A percentile compares a stretch with the other conserved stretches of the same genome.
Evolutionary conservation across 23 red algal species (phyloP).

Genomic region (Gracilaria gracilis): DNA sequence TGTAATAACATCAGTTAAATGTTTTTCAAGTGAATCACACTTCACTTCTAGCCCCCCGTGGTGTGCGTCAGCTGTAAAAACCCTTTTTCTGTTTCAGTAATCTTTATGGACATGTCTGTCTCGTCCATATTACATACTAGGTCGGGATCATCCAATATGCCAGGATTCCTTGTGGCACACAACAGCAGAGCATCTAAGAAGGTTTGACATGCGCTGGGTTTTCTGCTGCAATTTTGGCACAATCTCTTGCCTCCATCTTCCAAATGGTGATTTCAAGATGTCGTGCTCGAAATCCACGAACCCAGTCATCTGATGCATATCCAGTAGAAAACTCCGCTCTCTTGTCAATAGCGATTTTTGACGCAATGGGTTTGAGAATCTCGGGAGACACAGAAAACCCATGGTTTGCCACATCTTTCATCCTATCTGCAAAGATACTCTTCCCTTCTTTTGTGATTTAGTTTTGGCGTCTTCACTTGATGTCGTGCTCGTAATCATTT

Average conservation of each 20-base stretch:
- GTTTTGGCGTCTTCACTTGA: too few species aligned
- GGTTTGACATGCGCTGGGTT: neutral
- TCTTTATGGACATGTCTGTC: neutral
- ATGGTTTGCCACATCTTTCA: too few species aligned
- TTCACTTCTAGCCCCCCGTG: neutral
- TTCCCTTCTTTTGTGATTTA: too few species aligned
- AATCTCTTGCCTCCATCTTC: neutral
- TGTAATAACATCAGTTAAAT: slow-evolving; percentile 1
- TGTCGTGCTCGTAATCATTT: too few species aligned
- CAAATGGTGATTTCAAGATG: neutral
- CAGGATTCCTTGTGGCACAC: neutral
- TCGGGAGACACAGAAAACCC: too few species aligned
- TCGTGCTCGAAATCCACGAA: too few species aligned
- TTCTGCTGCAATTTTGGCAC: neutral
- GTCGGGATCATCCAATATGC: neutral
- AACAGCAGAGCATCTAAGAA: neutral
- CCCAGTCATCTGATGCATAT: too few species aligned
- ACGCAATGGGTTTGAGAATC: too few species aligned
- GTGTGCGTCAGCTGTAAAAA: slow-evolving; percentile 11
- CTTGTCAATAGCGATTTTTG: too few species aligned
- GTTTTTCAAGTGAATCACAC: neutral
- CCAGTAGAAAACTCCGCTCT: neutral
- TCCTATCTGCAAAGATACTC: too few species aligned
- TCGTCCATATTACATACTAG: slow-evolving; percentile 37
- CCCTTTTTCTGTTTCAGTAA: neutral